Conservation (phyloP, 495 filamentous ascomycete species). For the Rhypophila decipiens region DNA sequence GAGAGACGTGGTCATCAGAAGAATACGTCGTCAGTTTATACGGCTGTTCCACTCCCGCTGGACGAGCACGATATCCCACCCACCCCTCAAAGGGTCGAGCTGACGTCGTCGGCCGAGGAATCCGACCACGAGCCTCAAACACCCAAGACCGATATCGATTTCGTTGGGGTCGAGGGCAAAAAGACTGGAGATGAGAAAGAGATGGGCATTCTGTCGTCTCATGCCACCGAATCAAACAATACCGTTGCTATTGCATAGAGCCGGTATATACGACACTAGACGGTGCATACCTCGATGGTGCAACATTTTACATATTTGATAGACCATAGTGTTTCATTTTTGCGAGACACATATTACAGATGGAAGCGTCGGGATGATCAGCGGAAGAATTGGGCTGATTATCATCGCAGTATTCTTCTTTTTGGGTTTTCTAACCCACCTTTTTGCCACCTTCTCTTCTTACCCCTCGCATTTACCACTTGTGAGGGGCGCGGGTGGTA, state of each 20-base stretch:
- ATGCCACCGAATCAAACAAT: not conserved
- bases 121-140: constrained; percentile 26
- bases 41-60: constrained; percentile 8
- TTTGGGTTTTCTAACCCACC: too few species aligned
- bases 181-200: constrained; percentile 3
- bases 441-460: too few species aligned
- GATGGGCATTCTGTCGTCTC: constrained; percentile 8
- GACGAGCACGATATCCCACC: constrained; percentile 7
- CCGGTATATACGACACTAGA: too few species aligned
- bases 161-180: not conserved
- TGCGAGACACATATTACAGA: too few species aligned
- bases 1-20: constrained; percentile 18
- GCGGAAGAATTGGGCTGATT: too few species aligned
- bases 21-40: constrained; percentile 27
- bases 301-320: too few species aligned
- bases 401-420: too few species aligned
- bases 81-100: constrained; percentile 12
- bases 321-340: too few species aligned
- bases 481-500: too few species aligned
- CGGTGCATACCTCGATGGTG: too few species aligned
- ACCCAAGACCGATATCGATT: constrained; percentile 17
- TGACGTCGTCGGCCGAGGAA: constrained; percentile 22
- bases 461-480: too few species aligned
- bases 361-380: too few species aligned
- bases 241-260: constrained; percentile 8